Evolutionary conservation across 768 basidiomycete genomes (phyloP), one percentile per base, ranked within the genome.

Genomic region (Psilocybe subaeruginosa): DNA sequence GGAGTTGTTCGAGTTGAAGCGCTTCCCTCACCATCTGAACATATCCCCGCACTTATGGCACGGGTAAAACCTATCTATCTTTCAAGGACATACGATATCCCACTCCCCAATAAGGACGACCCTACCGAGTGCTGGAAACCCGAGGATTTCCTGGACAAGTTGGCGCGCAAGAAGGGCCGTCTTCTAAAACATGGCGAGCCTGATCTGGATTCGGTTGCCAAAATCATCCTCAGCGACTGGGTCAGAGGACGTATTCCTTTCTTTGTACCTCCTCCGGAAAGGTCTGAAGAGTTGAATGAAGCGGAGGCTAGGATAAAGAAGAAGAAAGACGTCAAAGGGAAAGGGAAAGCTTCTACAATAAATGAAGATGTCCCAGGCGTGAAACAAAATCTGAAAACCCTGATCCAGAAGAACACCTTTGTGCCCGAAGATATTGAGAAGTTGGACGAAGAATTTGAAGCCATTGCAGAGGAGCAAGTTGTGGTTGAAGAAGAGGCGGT

Each of bases 1-100:
- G 97, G 97, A 17, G 96, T 98, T 52, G 87, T 99, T 41, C 91
- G 97, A 60, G 94, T 99, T 19, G 97, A 99, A 77, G 95, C 95
- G 58, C 84, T 99, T 14, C 84, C 93, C 2, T 92, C 89, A 19
- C 97, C 97, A 0, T 93, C 93, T 4, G 94, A 97, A 59, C 95
- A 97, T 72, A 91, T 99, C 69, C 87, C 93, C 8, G 82, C 86
- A 29, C 82, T 99, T 52, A 90, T 99, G 79, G 82, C 84, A 64
- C 90, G 97, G 51, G 92, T 99, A n/a, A 91, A 97, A 73, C 93
- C 94, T 16, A 77, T 97, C 53, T 97, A 98, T 76, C 85, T 98
- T 39, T 88, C 93, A 39, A 88, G 89, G 62, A 95, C 90, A 37
- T 96, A 96, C 70, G 87, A 84, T 29, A 76, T 95, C 6, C 77